Evolutionary conservation across 768 basidiomycete species (phyloP), one percentile per base, ranked within the genome.

Genomic region (Coprinopsis strossmayeri): DNA sequence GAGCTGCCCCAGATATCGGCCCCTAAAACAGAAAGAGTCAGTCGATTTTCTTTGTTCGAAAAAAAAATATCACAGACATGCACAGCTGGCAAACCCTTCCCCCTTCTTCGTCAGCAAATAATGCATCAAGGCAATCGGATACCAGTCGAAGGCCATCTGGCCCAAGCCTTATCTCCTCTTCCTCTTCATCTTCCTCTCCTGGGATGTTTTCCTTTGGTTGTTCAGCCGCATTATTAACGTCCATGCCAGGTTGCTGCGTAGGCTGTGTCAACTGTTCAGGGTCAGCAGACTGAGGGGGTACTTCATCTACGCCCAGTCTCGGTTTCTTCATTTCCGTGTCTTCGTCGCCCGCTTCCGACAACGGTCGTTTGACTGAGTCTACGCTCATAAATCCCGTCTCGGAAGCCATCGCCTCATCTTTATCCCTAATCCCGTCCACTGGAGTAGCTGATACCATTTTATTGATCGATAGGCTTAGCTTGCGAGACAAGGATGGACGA

Each of bases 11-110:
- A 9, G 26, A 45, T 10, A 27, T 35, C 41, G 18, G n/a, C 4
- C 25, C 18, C 41, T 41, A 30, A 5, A 43, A 11, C 20, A n/a
- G n/a, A n/a, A n/a, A n/a, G n/a, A n/a, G n/a, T n/a, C n/a, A n/a
- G n/a, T n/a, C n/a, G n/a, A n/a, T n/a, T 38, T 13, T n/a, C 10
- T 28, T 21, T 3, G 17, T 41, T 34, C 10, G 2, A 15, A 44
- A 18, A 3, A 38, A 21, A 52, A 25, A 21, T 42, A 48, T 13
- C 43, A 69, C 80, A 61, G 46, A 79, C 82, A 64, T 55, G 73
- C 82, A 84, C 28, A 79, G 63, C 42, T 58, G 64, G 49, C 81
- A 83, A 34, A 65, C 67, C 30, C 66, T 55, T 34, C 52, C 50
- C 3, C 60, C 64, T 32, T 64, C 64, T 12, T 62, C 61, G 17